Evolutionary conservation across 192 early-diverging fungal species (phyloP), one percentile per base, ranked within the genome.

Genomic region (Rhizophagus clarus): DNA sequence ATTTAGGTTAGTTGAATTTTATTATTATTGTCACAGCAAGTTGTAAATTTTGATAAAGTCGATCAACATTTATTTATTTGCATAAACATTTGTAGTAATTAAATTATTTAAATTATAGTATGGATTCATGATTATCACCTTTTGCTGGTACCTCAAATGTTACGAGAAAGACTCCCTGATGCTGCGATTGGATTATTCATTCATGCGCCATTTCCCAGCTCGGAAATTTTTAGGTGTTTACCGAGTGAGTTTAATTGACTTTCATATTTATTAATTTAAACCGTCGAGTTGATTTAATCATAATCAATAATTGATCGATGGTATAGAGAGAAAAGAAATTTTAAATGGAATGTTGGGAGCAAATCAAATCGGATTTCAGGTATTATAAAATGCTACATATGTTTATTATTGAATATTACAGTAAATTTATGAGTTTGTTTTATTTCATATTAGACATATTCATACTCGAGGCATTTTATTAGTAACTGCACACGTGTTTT

Each of bases 111-210:
- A 51, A 26, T 92, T 82, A 88, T 94, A 85, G 94, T 99, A 69
- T 99, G 97, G 97, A 91, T 99, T 80, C 97, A 99, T 82, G 97
- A 99, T 86, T 99, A 99, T 82, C 97, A 99, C 81, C 85, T 99
- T 26, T 89, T 97, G 85, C 84, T 99, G 68, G 92, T 98, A 7
- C 97, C 97, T 22, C 84, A 89, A 74, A 93, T 99, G 89, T 84
- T 99, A 31, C 90, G 97, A 61, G 82, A 92, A 81, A 85, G 85
- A 34, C 78, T 96, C 22, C 97, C 97, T 0, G 74, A 89, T 32
- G 96, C 96, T 24, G 91, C 88, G 31, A 95, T 99, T 66, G 96
- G 96, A 7, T 92, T 99, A 79, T 99, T 98, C 82, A 86, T 99
- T 69, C 97, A 99, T 86, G 96, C 96, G 11, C 97, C 97, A 2